A percentile compares a stretch with the other conserved stretches of the same genome.
phyloP scores from a whole-genome alignment of 352 stramenopile species.

The Phytophthora pistaciae region DNA sequence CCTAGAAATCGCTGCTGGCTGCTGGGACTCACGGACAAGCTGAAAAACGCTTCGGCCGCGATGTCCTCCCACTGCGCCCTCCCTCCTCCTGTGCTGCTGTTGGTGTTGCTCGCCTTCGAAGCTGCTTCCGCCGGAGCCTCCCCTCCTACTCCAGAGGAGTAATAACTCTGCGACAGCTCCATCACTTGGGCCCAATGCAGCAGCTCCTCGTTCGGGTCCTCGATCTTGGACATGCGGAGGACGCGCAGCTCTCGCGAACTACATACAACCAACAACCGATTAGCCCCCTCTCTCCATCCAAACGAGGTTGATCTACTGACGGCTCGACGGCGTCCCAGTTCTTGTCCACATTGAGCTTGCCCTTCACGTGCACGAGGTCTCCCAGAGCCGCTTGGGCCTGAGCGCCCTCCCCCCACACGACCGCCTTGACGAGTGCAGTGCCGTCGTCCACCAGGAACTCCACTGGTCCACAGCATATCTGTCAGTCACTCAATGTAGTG shows the following conservation, averaged over 20 bases:
- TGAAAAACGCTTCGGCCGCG: conserved; percentile 54
- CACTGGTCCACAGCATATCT: conserved; percentile 39
- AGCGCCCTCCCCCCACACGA: conserved; percentile 47
- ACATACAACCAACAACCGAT: neutral
- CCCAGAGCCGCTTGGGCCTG: conserved; percentile 42
- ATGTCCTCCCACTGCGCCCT: conserved; percentile 50
- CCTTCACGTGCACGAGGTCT: conserved; percentile 78
- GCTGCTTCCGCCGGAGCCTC: neutral
- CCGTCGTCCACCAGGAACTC: conserved; percentile 83
- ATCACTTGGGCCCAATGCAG: conserved; percentile 72
- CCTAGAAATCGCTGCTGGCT: conserved; percentile 40
- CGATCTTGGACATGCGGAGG: conserved; percentile 51
- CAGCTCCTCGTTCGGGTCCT: conserved; percentile 81
- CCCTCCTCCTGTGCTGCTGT: neutral
- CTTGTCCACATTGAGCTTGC: conserved; percentile 75
- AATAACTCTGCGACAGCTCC: conserved; percentile 54
- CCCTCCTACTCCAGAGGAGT: conserved; percentile 31
- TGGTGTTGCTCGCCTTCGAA: neutral
- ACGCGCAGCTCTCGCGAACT: conserved; percentile 70
- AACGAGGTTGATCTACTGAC: conserved; percentile 19
- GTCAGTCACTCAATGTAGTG: neutral
- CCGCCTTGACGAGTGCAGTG: conserved; percentile 65
- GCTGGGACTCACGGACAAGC: conserved; percentile 33
- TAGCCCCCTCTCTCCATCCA: neutral
- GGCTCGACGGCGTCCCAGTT: conserved; percentile 39